Conservation (phyloP, 257 asterid genomes). For the Przewalskia tangutica region DNA sequence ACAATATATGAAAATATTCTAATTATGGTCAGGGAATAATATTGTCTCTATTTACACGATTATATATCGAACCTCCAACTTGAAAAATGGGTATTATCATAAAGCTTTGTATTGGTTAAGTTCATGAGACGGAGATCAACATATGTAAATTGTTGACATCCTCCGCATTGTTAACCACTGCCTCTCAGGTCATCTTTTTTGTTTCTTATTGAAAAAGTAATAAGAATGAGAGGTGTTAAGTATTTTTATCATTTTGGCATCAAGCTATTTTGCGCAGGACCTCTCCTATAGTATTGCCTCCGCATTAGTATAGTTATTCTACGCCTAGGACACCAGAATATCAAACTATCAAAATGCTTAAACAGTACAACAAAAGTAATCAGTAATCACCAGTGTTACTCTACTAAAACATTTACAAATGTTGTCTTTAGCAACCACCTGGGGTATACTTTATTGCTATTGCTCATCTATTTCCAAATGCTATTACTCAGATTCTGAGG, state of each 20-base stretch:
- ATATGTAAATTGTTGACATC: neutral
- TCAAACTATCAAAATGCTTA: neutral
- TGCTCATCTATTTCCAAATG: neutral
- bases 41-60: too few species aligned
- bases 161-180: neutral
- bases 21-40: neutral
- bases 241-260: neutral
- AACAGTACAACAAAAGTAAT: neutral
- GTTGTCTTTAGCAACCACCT: neutral
- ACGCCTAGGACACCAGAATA: neutral
- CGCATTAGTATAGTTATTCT: neutral
- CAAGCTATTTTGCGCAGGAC: neutral
- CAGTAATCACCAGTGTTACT: neutral
- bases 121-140: neutral
- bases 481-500: too few species aligned
- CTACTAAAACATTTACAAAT: neutral
- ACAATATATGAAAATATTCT: too few species aligned
- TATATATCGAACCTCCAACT: neutral
- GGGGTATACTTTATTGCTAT: neutral
- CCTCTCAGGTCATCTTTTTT: neutral
- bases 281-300: neutral
- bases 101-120: neutral
- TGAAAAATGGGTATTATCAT: neutral
- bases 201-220: neutral
- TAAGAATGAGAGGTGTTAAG: neutral